phyloP scores from a whole-genome alignment of 108 stramenopile genomes.

The Nannochloropsis salina region DNA sequence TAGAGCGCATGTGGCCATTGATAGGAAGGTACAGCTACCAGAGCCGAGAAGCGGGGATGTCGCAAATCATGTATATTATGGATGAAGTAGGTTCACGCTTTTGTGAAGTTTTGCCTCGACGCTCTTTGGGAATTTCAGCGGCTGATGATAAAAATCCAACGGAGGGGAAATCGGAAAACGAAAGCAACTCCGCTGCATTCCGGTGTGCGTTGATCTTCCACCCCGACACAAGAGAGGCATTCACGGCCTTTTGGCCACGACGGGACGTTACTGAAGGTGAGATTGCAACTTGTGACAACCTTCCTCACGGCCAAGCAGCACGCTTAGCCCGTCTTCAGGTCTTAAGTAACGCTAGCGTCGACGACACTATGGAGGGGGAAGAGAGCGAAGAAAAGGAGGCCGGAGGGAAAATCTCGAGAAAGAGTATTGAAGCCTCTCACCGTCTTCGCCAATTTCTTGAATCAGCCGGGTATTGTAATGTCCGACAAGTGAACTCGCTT shows the following conservation, averaged over 20 bases:
- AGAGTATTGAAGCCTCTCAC: not conserved
- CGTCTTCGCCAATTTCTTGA: not conserved
- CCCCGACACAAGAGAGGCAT: not conserved
- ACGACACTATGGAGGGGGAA: not conserved
- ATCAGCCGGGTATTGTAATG: not conserved
- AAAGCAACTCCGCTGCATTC: not conserved
- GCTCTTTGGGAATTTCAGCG: not conserved
- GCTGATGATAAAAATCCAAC: not conserved
- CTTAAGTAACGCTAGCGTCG: not conserved
- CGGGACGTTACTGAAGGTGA: constrained; percentile 1
- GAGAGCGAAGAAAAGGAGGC: not conserved
- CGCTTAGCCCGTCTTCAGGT: constrained; percentile 15
- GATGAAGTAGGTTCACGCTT: not conserved
- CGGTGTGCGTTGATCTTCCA: not conserved
- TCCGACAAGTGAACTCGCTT: not conserved
- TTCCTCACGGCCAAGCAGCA: not conserved
- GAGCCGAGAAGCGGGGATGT: not conserved
- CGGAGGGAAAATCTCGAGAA: too few species aligned
- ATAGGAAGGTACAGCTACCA: not conserved
- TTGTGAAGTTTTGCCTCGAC: not conserved
- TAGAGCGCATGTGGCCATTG: constrained; percentile 1
- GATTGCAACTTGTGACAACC: not conserved
- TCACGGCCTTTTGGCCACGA: not conserved
- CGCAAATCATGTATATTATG: not conserved
- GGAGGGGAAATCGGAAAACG: not conserved